Conservation (phyloP, 2,329 filamentous ascomycete species). For the Tolypocladium ophioglossoides region DNA sequence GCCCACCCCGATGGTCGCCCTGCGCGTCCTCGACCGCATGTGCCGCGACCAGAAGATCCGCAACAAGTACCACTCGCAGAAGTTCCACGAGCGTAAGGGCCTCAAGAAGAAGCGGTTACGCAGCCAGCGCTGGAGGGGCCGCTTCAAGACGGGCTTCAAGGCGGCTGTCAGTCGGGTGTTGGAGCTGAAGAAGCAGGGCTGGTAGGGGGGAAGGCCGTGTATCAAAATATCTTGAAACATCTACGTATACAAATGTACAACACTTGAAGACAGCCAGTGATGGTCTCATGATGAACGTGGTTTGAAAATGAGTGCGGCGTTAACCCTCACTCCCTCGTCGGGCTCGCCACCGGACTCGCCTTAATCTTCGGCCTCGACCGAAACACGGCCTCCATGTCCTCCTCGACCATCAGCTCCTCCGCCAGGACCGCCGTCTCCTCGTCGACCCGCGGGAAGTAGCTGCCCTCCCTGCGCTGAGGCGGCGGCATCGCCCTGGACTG, state of each 20-base stretch:
- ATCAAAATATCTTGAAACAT: background rate
- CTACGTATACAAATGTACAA: background rate
- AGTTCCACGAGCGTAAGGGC: slow-evolving; percentile 65
- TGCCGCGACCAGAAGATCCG: slow-evolving; percentile 45
- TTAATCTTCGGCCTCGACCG: slow-evolving; percentile 73
- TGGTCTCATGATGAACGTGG: too few relatives aligned
- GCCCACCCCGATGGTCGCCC: slow-evolving; percentile 31
- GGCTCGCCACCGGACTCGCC: slow-evolving; percentile 55
- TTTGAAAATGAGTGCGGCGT: background rate
- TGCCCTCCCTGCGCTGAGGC: slow-evolving; percentile 28
- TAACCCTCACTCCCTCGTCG: slow-evolving; percentile 23
- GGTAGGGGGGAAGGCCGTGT: slow-evolving; percentile 35
- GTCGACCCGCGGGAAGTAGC: slow-evolving; percentile 36
- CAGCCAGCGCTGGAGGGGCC: slow-evolving; percentile 56
- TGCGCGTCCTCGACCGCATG: slow-evolving; percentile 29
- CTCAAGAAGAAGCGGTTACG: slow-evolving; percentile 66
- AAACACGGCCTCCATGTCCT: slow-evolving; percentile 77
- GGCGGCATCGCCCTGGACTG: slow-evolving; percentile 27
- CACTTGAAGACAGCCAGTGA: background rate
- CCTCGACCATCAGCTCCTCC: slow-evolving; percentile 55
- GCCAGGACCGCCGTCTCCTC: slow-evolving; percentile 42
- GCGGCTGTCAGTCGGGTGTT: slow-evolving; percentile 52
- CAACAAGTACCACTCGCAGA: slow-evolving; percentile 45
- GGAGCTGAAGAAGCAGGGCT: slow-evolving; percentile 66
- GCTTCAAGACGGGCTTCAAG: slow-evolving; percentile 61